phyloP scores from a whole-genome alignment of 1,284 basidiomycete species.

The Phellinidium pouzarii region DNA sequence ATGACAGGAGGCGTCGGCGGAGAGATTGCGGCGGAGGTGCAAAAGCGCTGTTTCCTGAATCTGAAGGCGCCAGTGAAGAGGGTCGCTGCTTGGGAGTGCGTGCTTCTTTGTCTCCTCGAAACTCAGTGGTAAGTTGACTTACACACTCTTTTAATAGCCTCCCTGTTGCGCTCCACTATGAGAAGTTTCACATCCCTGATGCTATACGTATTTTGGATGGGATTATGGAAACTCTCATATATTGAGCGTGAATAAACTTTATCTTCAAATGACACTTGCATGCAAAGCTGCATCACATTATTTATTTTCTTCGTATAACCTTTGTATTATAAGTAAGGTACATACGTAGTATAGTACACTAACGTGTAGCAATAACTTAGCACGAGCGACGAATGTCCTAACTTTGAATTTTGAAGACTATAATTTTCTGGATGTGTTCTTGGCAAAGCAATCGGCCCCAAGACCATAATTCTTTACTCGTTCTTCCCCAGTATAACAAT shows the following conservation, averaged over 20 bases:
- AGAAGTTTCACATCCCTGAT: constrained; percentile 90
- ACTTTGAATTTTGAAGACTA: too few species aligned
- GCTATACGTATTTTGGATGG: constrained; percentile 77
- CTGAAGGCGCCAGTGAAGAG: constrained; percentile 83
- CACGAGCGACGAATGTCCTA: not conserved
- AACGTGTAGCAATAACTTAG: not conserved
- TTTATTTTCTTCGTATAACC: too few species aligned
- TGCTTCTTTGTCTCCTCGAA: constrained; percentile 23
- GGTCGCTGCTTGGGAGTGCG: constrained; percentile 89
- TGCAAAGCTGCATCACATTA: too few species aligned
- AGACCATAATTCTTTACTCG: constrained; percentile 15
- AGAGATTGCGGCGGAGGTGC: constrained; percentile 82
- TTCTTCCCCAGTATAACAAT: constrained; percentile 23
- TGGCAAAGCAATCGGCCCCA: too few species aligned
- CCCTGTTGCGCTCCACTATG: constrained; percentile 76
- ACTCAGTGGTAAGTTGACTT: constrained; percentile 18
- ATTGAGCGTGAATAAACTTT: constrained; percentile 35
- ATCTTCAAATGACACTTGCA: not conserved
- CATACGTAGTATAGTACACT: not conserved
- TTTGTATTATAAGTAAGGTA: too few species aligned
- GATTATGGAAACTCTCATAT: constrained; percentile 76
- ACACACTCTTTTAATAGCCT: constrained; percentile 39
- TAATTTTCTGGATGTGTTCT: too few species aligned
- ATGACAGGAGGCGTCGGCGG: constrained; percentile 80
- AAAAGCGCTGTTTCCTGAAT: constrained; percentile 81